phyloP scores from a whole-genome alignment of 495 filamentous ascomycete species.

The Neurospora sp. region DNA sequence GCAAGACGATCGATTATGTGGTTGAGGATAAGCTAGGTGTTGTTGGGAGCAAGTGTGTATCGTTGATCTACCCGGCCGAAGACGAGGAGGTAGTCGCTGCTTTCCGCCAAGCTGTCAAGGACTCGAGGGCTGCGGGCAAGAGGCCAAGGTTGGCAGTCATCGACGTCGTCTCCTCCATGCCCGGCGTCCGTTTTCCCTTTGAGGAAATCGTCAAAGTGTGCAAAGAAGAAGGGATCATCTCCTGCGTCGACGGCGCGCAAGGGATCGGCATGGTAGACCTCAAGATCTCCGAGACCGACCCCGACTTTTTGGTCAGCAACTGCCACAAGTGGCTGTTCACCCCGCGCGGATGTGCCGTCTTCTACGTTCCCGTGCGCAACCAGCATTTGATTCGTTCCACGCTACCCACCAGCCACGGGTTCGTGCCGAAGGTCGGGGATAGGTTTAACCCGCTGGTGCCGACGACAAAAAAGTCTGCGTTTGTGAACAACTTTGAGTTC shows the following conservation, averaged over 20 bases:
- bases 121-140: conserved; percentile 14
- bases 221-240: conserved; percentile 49
- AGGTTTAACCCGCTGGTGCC: conserved; percentile 40
- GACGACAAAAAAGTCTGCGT: conserved; percentile 38
- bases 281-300: conserved; percentile 50
- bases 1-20: conserved; percentile 58
- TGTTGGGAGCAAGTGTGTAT: conserved; percentile 37
- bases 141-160: conserved; percentile 57
- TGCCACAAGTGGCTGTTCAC: conserved; percentile 88
- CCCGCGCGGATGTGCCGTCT: conserved; percentile 69
- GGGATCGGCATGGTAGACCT: conserved; percentile 68
- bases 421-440: conserved; percentile 22
- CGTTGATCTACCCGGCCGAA: conserved; percentile 43
- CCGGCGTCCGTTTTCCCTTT: conserved; percentile 72
- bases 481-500: conserved; percentile 66
- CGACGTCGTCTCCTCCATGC: conserved; percentile 65
- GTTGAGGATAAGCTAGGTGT: conserved; percentile 41
- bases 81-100: conserved; percentile 46
- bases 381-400: conserved; percentile 65
- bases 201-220: conserved; percentile 54
- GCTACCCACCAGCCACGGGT: conserved; percentile 63
- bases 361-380: conserved; percentile 67
- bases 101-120: conserved; percentile 36
- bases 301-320: conserved; percentile 80
- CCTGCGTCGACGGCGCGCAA: conserved; percentile 71